Conservation (phyloP, 2,329 filamentous ascomycete genomes). For the Penicillium decumbens region DNA sequence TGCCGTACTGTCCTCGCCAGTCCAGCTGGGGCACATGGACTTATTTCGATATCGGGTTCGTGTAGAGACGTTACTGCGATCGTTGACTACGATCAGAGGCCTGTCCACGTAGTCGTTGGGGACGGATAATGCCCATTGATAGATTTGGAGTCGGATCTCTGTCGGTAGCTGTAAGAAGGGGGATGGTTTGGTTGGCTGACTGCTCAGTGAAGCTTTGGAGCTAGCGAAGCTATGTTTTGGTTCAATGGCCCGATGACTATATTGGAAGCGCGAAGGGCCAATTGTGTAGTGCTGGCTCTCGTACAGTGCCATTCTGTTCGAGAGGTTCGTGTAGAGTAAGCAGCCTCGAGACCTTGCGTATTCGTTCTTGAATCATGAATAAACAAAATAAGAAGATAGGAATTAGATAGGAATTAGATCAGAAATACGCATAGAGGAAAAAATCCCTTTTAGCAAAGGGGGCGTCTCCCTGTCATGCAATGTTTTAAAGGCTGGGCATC, state of each 20-base stretch:
- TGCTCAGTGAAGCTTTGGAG: not conserved
- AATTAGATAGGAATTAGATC: not conserved
- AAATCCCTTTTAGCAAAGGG: not conserved
- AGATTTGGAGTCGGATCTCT: constrained; percentile 35
- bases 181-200: constrained; percentile 5
- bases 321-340: not conserved
- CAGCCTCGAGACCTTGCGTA: not conserved
- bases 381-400: not conserved
- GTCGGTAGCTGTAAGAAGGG: constrained; percentile 27
- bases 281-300: not conserved
- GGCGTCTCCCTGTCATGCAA: not conserved
- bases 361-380: not conserved
- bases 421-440: not conserved
- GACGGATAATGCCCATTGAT: constrained; percentile 29
- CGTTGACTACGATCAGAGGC: constrained; percentile 33
- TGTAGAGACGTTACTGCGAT: constrained; percentile 32
- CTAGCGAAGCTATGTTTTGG: not conserved
- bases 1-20: constrained; percentile 29
- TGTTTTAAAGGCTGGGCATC: not conserved
- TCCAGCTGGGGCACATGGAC: constrained; percentile 34
- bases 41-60: constrained; percentile 30
- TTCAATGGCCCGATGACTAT: not conserved
- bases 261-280: not conserved
- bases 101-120: constrained; percentile 32
- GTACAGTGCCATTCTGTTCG: not conserved